These are phyloP conservation scores for Ilyonectria robusta DNA, from an alignment of 2,329 filamentous ascomycete species.

Conservation along the genomic window DNA sequence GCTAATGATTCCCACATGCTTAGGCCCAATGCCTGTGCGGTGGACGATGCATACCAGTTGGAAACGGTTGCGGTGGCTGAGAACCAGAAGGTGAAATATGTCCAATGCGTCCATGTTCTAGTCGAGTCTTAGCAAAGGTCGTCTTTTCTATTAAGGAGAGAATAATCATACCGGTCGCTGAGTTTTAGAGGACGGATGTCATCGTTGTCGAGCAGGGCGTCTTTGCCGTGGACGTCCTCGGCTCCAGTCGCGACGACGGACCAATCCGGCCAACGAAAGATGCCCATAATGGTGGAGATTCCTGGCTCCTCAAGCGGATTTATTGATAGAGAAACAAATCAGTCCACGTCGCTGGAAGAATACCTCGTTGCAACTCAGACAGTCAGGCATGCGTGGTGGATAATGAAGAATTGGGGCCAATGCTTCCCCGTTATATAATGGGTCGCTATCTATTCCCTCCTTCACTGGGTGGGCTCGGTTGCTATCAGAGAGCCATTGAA, in stretches of 20 bases:
- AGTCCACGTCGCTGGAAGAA: not conserved
- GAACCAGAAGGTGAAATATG: slow-evolving; percentile 28
- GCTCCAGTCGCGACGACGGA: slow-evolving; percentile 11
- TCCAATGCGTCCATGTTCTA: slow-evolving; percentile 18
- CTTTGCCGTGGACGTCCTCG: slow-evolving; percentile 15
- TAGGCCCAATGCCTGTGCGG: slow-evolving; percentile 59
- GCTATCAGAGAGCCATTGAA: not conserved
- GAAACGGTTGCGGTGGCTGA: slow-evolving; percentile 22
- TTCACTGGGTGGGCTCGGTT: not conserved
- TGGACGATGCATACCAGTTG: slow-evolving; percentile 54
- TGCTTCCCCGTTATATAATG: not conserved
- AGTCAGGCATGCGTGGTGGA: not conserved
- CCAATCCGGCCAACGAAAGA: slow-evolving; percentile 2
- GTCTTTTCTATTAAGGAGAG: too few relatives aligned
- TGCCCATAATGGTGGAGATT: not conserved
- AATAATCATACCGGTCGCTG: not conserved
- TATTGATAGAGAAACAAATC: too few relatives aligned
- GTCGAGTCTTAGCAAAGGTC: not conserved
- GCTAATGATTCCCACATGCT: slow-evolving; percentile 65
- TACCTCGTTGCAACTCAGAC: not conserved
- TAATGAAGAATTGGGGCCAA: not conserved
- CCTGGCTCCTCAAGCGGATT: too few relatives aligned
- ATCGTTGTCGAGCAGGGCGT: slow-evolving; percentile 21
- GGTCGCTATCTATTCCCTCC: not conserved
- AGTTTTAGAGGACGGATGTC: slow-evolving; percentile 19